phyloP scores from a whole-genome alignment of 164 flowering plant genomes.

The grape (Vitis vinifera) region ASM3070453v1 NC_081805.1:1589501-1590000 shows the following conservation, averaged over 20 bases:
- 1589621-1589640: conserved; percentile 56
- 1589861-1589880: too few relatives aligned
- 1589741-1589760: too few relatives aligned
- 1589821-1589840: too few relatives aligned
- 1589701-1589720: conserved; percentile 3
- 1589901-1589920: neutral
- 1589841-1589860: too few relatives aligned
- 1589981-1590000: neutral
- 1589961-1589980: too few relatives aligned
- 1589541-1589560: conserved; percentile 48
- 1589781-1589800: too few relatives aligned
- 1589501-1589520: conserved; percentile 67
- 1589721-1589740: neutral
- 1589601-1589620: conserved; percentile 55
- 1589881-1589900: neutral
- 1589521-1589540: conserved; percentile 58
- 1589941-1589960: neutral
- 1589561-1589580: conserved; percentile 81
- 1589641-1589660: conserved; percentile 37
- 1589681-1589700: neutral
- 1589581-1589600: conserved; percentile 79
- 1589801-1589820: too few relatives aligned
- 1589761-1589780: too few relatives aligned
- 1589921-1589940: neutral
- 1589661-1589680: conserved; percentile 9